Evolutionary conservation across 2,329 filamentous ascomycete genomes (phyloP).

Genomic region (Hypocreales sp.): DNA sequence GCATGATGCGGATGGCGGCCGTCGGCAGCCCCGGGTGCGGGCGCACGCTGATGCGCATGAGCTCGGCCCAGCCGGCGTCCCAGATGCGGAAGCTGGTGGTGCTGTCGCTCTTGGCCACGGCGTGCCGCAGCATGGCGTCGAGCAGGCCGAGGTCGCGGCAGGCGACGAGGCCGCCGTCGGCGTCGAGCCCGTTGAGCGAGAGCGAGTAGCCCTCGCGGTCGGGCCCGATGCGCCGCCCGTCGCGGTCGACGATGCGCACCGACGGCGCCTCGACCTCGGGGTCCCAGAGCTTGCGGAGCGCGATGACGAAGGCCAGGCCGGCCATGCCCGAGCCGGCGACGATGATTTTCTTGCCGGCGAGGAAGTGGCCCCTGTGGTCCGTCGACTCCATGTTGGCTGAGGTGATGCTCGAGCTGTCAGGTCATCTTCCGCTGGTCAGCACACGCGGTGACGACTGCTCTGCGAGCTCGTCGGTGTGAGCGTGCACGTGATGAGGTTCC

Average conservation of each 20-base stretch:
- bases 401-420: too few relatives aligned
- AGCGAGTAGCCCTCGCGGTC: slow-evolving; percentile 19
- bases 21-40: slow-evolving; percentile 18
- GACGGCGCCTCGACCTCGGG: slow-evolving; percentile 12
- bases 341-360: slow-evolving; percentile 24
- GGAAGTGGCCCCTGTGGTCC: too few relatives aligned
- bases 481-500: too few relatives aligned
- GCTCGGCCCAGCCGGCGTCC: slow-evolving; percentile 19
- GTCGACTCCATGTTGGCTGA: too few relatives aligned
- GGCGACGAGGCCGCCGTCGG: slow-evolving; percentile 19
- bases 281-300: slow-evolving; percentile 23
- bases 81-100: slow-evolving; percentile 25
- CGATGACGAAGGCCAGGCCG: slow-evolving; percentile 24
- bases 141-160: slow-evolving; percentile 23
- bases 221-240: slow-evolving; percentile 12
- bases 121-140: slow-evolving; percentile 13
- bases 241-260: slow-evolving; percentile 26
- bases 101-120: slow-evolving; percentile 14
- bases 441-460: too few relatives aligned
- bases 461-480: too few relatives aligned
- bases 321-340: slow-evolving; percentile 27
- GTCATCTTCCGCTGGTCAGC: too few relatives aligned
- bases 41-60: slow-evolving; percentile 14
- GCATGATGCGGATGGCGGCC: slow-evolving; percentile 18
- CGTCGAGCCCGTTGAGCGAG: slow-evolving; percentile 19